These are phyloP conservation scores for Tulasnella sp. DNA, from an alignment of 768 basidiomycete genomes.

Conservation along the genomic window DNA sequence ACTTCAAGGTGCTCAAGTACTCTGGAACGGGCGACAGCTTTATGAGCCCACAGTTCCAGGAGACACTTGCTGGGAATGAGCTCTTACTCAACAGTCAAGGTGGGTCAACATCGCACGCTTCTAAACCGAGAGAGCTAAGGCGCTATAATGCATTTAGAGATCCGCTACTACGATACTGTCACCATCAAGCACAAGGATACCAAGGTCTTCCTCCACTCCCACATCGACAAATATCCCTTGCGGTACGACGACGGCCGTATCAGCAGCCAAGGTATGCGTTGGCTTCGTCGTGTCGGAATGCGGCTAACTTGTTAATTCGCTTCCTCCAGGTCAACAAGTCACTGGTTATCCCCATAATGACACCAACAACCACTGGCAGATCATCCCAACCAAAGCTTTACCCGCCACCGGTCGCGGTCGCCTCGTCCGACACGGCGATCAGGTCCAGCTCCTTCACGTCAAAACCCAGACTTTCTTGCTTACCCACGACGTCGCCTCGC, in stretches of 20 bases:
- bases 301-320: not conserved
- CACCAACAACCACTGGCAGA: constrained; percentile 89
- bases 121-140: not conserved
- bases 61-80: constrained; percentile 86
- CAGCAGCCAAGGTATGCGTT: constrained; percentile 72
- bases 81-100: constrained; percentile 86
- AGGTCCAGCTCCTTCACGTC: constrained; percentile 81
- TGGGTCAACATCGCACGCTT: constrained; percentile 27
- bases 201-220: constrained; percentile 89
- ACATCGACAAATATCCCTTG: constrained; percentile 80
- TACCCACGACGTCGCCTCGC: constrained; percentile 95
- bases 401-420: constrained; percentile 91
- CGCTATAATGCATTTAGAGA: constrained; percentile 42
- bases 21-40: constrained; percentile 92
- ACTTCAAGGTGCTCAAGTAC: constrained; percentile 76
- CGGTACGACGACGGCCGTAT: constrained; percentile 93
- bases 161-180: constrained; percentile 84
- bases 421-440: constrained; percentile 79
- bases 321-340: constrained; percentile 71
- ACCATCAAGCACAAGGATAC: constrained; percentile 86
- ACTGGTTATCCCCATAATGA: constrained; percentile 93
- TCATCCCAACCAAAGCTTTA: constrained; percentile 88
- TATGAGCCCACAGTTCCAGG: constrained; percentile 98
- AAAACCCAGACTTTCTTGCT: constrained; percentile 72
- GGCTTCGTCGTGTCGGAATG: not conserved